Evolutionary conservation across 2,329 filamentous ascomycete species (phyloP).

Genomic region (Fusarium agapanthi): DNA sequence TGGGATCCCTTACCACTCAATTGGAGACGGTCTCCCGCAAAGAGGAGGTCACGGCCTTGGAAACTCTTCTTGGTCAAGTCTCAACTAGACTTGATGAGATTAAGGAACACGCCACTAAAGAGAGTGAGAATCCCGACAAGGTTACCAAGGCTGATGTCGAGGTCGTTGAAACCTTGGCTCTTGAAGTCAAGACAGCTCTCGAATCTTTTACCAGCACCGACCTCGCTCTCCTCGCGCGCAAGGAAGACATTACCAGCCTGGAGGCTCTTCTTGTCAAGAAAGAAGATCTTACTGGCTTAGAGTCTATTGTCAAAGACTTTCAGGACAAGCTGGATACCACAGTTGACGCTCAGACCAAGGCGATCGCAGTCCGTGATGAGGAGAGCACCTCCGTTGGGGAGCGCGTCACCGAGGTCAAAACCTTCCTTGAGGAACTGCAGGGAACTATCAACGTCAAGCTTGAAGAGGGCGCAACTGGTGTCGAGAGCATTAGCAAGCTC

Average conservation of each 20-base stretch:
- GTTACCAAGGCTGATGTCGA: conserved; percentile 86
- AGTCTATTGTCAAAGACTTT: conserved; percentile 74
- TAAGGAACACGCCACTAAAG: conserved; percentile 64
- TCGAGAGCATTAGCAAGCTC: conserved; percentile 77
- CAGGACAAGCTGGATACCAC: conserved; percentile 74
- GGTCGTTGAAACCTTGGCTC: conserved; percentile 79
- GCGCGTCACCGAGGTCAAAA: conserved; percentile 80
- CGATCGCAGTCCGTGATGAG: conserved; percentile 83
- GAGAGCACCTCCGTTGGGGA: conserved; percentile 83
- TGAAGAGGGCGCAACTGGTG: conserved; percentile 74
- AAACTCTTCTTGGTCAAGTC: conserved; percentile 81
- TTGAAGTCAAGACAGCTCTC: conserved; percentile 84
- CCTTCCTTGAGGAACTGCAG: conserved; percentile 80
- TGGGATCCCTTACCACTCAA: conserved; percentile 72
- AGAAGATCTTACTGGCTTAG: conserved; percentile 71
- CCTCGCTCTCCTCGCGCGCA: conserved; percentile 74
- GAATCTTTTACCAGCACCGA: conserved; percentile 77
- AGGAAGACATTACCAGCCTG: conserved; percentile 74
- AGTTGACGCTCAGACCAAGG: conserved; percentile 77
- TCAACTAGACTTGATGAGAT: conserved; percentile 79
- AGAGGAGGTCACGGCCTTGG: conserved; percentile 79
- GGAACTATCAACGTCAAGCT: conserved; percentile 80
- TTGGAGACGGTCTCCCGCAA: conserved; percentile 78
- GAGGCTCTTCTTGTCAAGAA: conserved; percentile 76
- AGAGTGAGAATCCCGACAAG: conserved; percentile 66